Evolutionary conservation across 495 filamentous ascomycete species (phyloP), one percentile per base, ranked within the genome.

Genomic region (Daldinia childiae): DNA sequence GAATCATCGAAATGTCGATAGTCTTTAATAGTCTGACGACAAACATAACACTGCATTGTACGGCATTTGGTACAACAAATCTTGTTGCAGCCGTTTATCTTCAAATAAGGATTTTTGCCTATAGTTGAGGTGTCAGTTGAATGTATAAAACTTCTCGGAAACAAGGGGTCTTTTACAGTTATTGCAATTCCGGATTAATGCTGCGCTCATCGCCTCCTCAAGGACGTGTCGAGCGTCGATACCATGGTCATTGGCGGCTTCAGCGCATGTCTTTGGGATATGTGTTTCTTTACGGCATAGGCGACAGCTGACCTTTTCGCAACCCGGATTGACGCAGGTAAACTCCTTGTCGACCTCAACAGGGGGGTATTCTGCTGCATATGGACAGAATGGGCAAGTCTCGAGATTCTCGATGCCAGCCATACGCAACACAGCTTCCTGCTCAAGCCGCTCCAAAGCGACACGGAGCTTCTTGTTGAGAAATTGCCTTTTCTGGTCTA

Each of bases 51-150:
- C 77, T 92, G 90, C 1, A 85, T 50, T 36, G 88, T 88, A 4
- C 61, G 19, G 69, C 92, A 95, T 15, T 82, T 82, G 1, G 82
- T 80, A 72, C 93, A 97, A 0, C 74, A 83, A 82, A 97, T 90
- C 80, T 94, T 96, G 78, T 97, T 97, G 81, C 93, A 97, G 9
- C 93, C 93, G 34, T 82, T 77, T 62, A 90, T 86, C 75, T 96
- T 97, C 75, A 96, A 81, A 72, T 90, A 93, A 0, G 86, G 82
- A 8, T 83, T 85, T 12, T 79, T 68, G 73, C 90, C 89, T 85
- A 45, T 39, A 34, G 26, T 4, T 29, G 17, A 4, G 21, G n/a
- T 36, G 73, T 82, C 60, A 83, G 75, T 51, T 57, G 29, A 17
- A 3, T 8, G 3, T 21, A 11, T 29, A 60, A 52, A 15, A 17